Base-by-base conservation (phyloP, 257 asterid genomes). In the Nicotiana benthamiana region DNA sequence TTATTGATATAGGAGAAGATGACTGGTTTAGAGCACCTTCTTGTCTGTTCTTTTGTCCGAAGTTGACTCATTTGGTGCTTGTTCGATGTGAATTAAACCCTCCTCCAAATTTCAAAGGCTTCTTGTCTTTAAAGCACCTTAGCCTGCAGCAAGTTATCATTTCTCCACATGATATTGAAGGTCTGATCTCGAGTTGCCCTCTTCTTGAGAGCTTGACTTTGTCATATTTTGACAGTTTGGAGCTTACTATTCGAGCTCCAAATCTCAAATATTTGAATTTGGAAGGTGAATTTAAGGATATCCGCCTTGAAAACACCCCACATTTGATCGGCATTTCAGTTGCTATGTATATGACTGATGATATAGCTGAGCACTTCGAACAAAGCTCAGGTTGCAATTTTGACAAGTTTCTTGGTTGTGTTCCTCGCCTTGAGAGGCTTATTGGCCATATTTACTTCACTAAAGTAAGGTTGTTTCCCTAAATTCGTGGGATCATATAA, bases 211-310 rank as follows among this genome's bases (percentile, higher is more conserved):
- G 90, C 83, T 83, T 96, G 86, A 86, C 88, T 1, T 79, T 96
- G 61, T 86, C 95, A 4, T 90, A 92, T 86, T 92, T 88, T 59
- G 97, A 92, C 80, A 83, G 94, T 83, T 85, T 94, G 68, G 95
- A 88, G 82, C 88, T 96, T 77, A 89, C 93, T 6, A 84, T 94
- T 72, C 79, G 86, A 51, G 97, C 99, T 52, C 98, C 98, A 75
- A 94, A 94, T 77, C 97, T 94, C 67, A 92, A 90, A 65, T 82
- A 88, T 87, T 86, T 96, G 86, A 82, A 66, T 84, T 88, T 96
- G 87, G 99, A 96, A 85, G 99, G 99, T 26, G 97, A 94, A 79
- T 94, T 94, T 82, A 92, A 90, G 90, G 96, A 93, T 67, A 83
- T 94, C 57, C 87, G 86, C 34, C 96, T 96, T 77, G 92, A 85